Percentiles rank a stretch among this genome's conserved stretches.
Conservation (phyloP, 2,329 filamentous ascomycete genomes). For the Aspergillus costaricaensis region DNA sequence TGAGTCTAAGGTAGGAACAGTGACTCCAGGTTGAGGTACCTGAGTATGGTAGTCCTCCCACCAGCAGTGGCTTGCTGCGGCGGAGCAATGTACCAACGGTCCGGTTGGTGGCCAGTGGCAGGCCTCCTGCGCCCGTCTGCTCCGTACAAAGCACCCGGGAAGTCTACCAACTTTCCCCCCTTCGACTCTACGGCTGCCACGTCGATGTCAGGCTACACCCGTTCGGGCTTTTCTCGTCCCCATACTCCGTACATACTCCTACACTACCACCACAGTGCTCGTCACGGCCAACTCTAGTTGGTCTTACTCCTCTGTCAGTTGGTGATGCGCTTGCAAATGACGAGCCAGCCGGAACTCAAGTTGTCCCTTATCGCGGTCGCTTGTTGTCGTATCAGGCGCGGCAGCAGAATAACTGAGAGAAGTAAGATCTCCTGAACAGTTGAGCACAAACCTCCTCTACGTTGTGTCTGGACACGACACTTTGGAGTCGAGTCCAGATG, state of each 20-base stretch:
- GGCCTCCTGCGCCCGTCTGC: constrained; percentile 11
- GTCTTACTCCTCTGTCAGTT: constrained; percentile 7
- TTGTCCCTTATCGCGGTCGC: constrained; percentile 15
- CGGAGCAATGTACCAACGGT: not conserved
- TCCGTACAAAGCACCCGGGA: constrained; percentile 19
- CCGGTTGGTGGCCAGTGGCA: constrained; percentile 5
- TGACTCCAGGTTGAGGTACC: not conserved
- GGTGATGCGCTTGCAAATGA: constrained; percentile 13
- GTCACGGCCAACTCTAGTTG: not conserved
- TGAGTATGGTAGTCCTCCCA: not conserved
- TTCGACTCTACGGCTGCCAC: constrained; percentile 27
- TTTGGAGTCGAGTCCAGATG: not conserved
- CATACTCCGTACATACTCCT: not conserved
- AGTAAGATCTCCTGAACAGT: not conserved
- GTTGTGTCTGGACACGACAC: not conserved
- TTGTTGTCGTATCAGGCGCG: constrained; percentile 10
- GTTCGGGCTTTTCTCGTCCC: constrained; percentile 13
- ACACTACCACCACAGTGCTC: not conserved
- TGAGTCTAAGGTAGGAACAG: not conserved
- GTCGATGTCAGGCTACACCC: constrained; percentile 25
- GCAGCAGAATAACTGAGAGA: constrained; percentile 7
- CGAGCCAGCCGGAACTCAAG: constrained; percentile 12
- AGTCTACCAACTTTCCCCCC: constrained; percentile 12
- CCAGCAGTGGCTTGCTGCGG: not conserved
- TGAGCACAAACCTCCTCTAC: not conserved